Evolutionary conservation across 2,329 filamentous ascomycete species (phyloP).

Genomic region (Arthrobotrys conoides): DNA sequence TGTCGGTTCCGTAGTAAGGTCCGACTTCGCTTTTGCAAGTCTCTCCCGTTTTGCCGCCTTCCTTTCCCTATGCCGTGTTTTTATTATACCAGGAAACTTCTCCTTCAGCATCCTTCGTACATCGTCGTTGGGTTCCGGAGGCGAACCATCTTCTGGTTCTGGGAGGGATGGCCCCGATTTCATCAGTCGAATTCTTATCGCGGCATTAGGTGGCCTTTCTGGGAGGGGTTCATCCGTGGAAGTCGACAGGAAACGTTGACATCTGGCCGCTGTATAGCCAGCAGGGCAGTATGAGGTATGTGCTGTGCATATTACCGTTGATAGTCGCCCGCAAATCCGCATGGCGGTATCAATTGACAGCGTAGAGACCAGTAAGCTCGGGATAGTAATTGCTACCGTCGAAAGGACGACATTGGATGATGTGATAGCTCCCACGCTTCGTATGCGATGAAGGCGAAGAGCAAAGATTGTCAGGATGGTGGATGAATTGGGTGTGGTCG

Average conservation of each 20-base stretch:
- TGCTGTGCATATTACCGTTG: conserved; percentile 6
- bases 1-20: not conserved
- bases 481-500: no score
- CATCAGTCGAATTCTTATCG: not conserved
- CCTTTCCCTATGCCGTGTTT: conserved; percentile 1
- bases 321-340: conserved; percentile 27
- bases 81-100: not conserved
- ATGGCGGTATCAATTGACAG: conserved; percentile 14
- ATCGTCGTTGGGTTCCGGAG: not conserved
- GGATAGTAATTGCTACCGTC: not conserved
- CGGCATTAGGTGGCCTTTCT: not conserved
- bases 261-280: not conserved
- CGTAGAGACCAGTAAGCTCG: not conserved
- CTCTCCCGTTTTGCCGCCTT: not conserved
- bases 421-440: not conserved
- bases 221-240: not conserved
- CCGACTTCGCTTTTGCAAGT: not conserved
- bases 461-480: not conserved
- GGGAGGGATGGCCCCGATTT: not conserved
- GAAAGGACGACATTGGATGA: not conserved
- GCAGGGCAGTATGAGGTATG: not conserved
- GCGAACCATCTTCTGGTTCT: not conserved
- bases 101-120: not conserved
- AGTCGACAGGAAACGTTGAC: conserved; percentile 17
- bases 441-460: not conserved